phyloP scores from a whole-genome alignment of 257 asterid genomes.

The Nicotiana sylvestris region DNA sequence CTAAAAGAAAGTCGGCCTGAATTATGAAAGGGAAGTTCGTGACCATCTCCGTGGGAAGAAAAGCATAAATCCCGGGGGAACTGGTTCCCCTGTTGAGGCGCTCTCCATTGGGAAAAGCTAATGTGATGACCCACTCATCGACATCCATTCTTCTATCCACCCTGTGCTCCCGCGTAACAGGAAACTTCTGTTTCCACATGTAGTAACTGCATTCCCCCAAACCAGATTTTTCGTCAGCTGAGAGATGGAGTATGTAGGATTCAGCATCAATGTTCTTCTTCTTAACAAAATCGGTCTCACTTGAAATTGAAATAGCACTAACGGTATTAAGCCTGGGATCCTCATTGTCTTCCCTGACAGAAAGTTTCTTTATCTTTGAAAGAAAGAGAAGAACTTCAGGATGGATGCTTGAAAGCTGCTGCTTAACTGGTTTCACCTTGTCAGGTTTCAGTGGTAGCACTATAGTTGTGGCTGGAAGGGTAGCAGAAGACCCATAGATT shows the following conservation, averaged over 20 bases:
- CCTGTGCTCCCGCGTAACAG: conserved; percentile 19
- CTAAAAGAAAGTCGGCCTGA: conserved; percentile 34
- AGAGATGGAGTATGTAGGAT: conserved; percentile 28
- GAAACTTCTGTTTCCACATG: conserved; percentile 39
- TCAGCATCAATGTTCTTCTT: conserved; percentile 33
- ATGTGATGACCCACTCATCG: conserved; percentile 34
- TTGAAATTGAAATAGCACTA: conserved; percentile 29
- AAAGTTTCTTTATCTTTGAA: conserved; percentile 28
- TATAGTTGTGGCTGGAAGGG: conserved; percentile 26
- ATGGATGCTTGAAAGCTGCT: conserved; percentile 32
- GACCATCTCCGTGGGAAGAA: conserved; percentile 37
- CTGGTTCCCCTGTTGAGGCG: conserved; percentile 30
- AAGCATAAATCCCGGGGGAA: conserved; percentile 35
- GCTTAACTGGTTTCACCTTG: conserved; percentile 34
- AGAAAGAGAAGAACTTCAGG: conserved; percentile 35
- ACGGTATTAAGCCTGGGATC: conserved; percentile 26
- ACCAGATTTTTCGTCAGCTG: conserved; percentile 25
- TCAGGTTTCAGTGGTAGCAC: conserved; percentile 35
- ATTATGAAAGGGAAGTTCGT: conserved; percentile 33
- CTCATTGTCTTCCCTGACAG: conserved; percentile 29
- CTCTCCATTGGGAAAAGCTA: conserved; percentile 33
- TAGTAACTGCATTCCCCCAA: conserved; percentile 28
- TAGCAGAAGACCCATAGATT: conserved; percentile 19
- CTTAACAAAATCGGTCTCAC: conserved; percentile 24
- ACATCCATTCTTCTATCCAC: conserved; percentile 34